Conservation (phyloP, 31 red algal genomes). For the Odonthalia washingtoniensis region DNA sequence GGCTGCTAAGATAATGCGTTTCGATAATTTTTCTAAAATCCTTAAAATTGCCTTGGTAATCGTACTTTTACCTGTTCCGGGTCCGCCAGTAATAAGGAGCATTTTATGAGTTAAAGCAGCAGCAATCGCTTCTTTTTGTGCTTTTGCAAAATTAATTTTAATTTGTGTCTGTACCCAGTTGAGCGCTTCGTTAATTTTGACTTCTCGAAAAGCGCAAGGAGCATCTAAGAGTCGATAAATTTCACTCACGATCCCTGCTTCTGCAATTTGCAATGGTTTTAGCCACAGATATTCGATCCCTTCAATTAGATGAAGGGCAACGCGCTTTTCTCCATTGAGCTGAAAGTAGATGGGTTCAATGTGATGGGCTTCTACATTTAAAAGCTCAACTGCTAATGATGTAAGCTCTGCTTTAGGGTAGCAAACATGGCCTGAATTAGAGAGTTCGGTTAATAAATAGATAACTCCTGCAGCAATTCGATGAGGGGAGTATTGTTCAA, state of each 20-base stretch:
- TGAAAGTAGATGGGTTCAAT: neutral
- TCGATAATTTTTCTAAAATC: conserved; percentile 10
- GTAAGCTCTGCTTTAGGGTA: neutral
- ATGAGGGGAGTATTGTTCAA: neutral
- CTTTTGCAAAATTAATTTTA: conserved; percentile 19
- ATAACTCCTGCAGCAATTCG: conserved; percentile 14
- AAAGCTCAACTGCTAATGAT: conserved; percentile 3
- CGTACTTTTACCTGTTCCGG: conserved; percentile 59
- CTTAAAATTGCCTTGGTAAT: neutral
- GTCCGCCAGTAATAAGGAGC: conserved; percentile 23
- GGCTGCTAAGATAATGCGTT: conserved; percentile 34
- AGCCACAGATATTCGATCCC: neutral
- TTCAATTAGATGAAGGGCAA: conserved; percentile 1
- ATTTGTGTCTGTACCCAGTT: neutral
- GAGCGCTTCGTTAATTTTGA: neutral
- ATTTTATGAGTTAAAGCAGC: neutral
- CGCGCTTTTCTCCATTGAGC: conserved; percentile 1
- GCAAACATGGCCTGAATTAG: neutral
- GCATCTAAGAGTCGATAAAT: conserved; percentile 13
- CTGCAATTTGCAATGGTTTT: neutral
- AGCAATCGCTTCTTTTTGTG: conserved; percentile 13
- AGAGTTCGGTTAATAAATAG: neutral
- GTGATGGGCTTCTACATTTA: neutral
- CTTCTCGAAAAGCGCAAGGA: conserved; percentile 15
- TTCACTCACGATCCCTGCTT: neutral